Evolutionary conservation across 2,329 filamentous ascomycete species (phyloP).

Genomic region (Pseudocercospora vitis): DNA sequence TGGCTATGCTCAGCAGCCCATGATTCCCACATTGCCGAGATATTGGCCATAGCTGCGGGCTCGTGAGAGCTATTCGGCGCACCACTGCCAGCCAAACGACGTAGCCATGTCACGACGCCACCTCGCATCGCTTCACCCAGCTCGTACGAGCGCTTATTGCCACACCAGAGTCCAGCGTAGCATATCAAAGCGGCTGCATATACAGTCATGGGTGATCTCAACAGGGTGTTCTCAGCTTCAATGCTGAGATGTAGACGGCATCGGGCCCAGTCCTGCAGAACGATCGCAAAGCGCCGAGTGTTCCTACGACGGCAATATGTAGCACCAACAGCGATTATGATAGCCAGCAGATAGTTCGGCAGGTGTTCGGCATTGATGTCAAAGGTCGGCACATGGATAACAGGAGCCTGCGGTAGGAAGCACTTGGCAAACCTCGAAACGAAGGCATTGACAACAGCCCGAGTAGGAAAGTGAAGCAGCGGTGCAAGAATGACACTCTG

Average conservation of each 20-base stretch:
- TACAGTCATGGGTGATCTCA: not conserved
- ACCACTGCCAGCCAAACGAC: not conserved
- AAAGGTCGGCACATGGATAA: slow-evolving; percentile 1
- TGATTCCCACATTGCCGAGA: not conserved
- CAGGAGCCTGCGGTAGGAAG: slow-evolving; percentile 2
- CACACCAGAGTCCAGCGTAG: slow-evolving; percentile 5
- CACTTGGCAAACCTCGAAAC: not conserved
- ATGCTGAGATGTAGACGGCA: slow-evolving; percentile 5
- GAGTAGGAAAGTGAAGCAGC: not conserved
- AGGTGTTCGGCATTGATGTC: slow-evolving; percentile 2
- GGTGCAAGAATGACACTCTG: not conserved
- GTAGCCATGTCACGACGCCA: not conserved
- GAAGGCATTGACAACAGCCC: not conserved
- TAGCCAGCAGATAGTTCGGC: not conserved
- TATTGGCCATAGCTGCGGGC: not conserved
- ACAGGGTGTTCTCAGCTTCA: not conserved
- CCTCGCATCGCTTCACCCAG: slow-evolving; percentile 1
- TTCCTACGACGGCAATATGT: not conserved
- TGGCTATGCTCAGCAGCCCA: not conserved
- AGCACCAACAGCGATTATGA: not conserved
- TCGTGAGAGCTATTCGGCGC: not conserved
- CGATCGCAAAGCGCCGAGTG: not conserved
- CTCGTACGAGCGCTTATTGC: slow-evolving; percentile 6
- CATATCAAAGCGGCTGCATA: slow-evolving; percentile 4
- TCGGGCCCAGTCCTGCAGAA: slow-evolving; percentile 1